phyloP scores from a whole-genome alignment of 78 protist species.

The Planoprotostelium fungivorum region DNA sequence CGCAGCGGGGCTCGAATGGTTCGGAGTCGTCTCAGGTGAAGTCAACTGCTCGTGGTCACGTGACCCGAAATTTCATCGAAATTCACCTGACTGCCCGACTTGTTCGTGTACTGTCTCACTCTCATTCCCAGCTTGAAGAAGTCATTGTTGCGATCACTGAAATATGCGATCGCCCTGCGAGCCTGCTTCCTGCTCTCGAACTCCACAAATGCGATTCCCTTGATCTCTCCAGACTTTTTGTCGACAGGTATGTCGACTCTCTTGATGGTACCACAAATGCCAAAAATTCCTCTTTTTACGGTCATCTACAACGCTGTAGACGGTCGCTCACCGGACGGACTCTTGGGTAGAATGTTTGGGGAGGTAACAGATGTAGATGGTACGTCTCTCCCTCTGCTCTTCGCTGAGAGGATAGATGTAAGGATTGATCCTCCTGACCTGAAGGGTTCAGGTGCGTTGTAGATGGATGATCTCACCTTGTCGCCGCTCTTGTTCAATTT shows the following conservation, averaged over 20 bases:
- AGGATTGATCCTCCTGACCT: not conserved
- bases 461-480: too few relatives aligned
- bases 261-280: not conserved
- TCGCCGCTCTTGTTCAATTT: not conserved
- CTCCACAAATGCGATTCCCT: not conserved
- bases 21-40: not conserved
- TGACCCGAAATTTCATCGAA: not conserved
- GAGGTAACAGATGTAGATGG: not conserved
- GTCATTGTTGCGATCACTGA: not conserved
- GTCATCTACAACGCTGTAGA: too few relatives aligned
- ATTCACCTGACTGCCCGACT: not conserved
- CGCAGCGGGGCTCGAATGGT: not conserved
- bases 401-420: not conserved
- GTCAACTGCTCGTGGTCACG: not conserved
- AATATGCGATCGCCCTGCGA: not conserved
- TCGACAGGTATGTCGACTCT: not conserved
- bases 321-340: too few relatives aligned
- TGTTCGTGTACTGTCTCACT: not conserved
- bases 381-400: not conserved
- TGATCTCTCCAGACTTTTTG: not conserved
- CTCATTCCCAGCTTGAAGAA: not conserved
- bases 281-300: not conserved
- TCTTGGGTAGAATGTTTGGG: not conserved
- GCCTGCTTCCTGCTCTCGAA: not conserved
- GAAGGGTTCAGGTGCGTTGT: too few relatives aligned